Conservation (phyloP, 1,284 basidiomycete genomes). For the Fomitopsis palustris region DNA sequence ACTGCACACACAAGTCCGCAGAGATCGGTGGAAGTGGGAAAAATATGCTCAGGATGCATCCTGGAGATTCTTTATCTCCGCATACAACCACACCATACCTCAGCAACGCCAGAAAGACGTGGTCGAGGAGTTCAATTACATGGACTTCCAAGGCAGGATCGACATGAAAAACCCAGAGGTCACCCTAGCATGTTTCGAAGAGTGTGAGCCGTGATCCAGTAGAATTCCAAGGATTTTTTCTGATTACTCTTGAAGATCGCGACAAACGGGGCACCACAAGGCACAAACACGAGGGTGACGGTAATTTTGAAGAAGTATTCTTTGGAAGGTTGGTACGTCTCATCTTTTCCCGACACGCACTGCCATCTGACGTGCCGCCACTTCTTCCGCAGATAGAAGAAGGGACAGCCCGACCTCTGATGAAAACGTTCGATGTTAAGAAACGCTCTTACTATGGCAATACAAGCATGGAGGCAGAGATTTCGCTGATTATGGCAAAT, state of each 20-base stretch:
- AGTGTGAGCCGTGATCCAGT: slow-evolving; percentile 52
- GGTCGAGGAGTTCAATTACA: slow-evolving; percentile 83
- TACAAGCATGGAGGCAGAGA: slow-evolving; percentile 97
- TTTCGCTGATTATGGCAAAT: slow-evolving; percentile 93
- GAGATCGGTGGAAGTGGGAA: slow-evolving; percentile 51
- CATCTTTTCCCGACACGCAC: no score
- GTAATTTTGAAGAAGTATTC: slow-evolving; percentile 66
- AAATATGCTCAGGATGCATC: slow-evolving; percentile 61
- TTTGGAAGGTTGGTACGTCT: slow-evolving; percentile 84
- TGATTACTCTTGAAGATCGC: slow-evolving; percentile 36
- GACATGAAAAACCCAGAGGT: slow-evolving; percentile 83
- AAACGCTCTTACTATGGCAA: slow-evolving; percentile 92
- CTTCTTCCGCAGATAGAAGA: slow-evolving; percentile 62
- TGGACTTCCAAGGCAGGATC: slow-evolving; percentile 81
- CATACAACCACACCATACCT: slow-evolving; percentile 74
- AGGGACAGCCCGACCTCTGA: slow-evolving; percentile 68
- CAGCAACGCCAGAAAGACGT: slow-evolving; percentile 62
- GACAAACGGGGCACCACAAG: slow-evolving; percentile 42
- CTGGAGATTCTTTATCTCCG: slow-evolving; percentile 80
- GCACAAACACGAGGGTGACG: slow-evolving; percentile 58
- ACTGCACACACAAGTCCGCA: slow-evolving; percentile 59
- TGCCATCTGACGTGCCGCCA: neutral
- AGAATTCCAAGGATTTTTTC: neutral
- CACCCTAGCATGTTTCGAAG: slow-evolving; percentile 82
- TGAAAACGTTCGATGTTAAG: slow-evolving; percentile 82